Evolutionary conservation across 1,284 basidiomycete species (phyloP), one percentile per base, ranked within the genome.

Genomic region (Serendipita sp.): DNA sequence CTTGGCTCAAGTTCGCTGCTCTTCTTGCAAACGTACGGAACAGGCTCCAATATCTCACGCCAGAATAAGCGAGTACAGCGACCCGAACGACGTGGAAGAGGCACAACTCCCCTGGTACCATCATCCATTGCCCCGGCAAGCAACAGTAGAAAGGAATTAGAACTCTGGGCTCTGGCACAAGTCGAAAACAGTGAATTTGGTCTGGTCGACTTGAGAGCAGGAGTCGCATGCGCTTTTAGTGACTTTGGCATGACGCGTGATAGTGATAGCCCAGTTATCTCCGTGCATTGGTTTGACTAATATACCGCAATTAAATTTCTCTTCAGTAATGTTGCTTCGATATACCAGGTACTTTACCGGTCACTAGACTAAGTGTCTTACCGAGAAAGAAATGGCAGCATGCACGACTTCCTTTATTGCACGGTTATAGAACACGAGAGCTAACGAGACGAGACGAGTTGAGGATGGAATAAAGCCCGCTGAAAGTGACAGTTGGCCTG

Each of bases 141-240:
- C n/a, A 30, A 22, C 8, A n/a, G 53, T 4, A 29, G 53, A 49
- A 6, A 29, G n/a, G 45, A 29, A 49, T 58, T 34, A 29, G 3
- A 10, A 30, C 22, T 58, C 4, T 17, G 26, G 22, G 22, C 15
- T 4, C 26, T 32, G 15, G 15, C 53, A 35, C 53, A 58, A 6
- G 15, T 10, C 53, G 12, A 49, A 26, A 10, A n/a, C 26, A 58
- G 26, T 32, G 53, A 58, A 32, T n/a, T 58, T 10, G 53, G n/a
- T 2, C 26, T 26, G 6, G 22, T 58, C 32, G 53, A 58, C 30
- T 35, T 35, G 53, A 8, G 22, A n/a, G 32, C 26, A 10, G 53
- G 53, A n/a, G 53, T 58, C 53, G 53, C 53, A 58, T 58, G 53
- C 32, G n/a, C 22, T 10, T 58, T 58, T n/a, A 58, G 10, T n/a